Conservation (phyloP, 164 flowering plant species). For the Nymphaea colorata region DNA sequence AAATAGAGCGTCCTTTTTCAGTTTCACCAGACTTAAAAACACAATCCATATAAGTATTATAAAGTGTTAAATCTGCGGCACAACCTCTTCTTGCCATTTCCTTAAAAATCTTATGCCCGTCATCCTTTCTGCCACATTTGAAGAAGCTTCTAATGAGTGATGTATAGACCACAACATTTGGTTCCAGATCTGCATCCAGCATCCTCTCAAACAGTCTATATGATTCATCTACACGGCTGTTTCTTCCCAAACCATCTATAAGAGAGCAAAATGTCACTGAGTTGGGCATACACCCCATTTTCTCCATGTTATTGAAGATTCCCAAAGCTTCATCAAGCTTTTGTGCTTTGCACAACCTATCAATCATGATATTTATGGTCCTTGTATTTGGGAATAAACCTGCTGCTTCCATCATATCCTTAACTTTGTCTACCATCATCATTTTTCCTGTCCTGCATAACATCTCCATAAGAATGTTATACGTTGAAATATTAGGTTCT, state of each 20-base stretch:
- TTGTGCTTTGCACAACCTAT: constrained; percentile 60
- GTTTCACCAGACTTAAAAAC: constrained; percentile 82
- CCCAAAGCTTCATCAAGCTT: constrained; percentile 72
- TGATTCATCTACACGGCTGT: constrained; percentile 77
- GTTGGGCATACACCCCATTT: constrained; percentile 49
- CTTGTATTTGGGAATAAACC: constrained; percentile 79
- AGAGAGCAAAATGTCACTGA: constrained; percentile 72
- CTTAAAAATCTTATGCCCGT: constrained; percentile 86
- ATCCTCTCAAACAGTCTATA: constrained; percentile 67
- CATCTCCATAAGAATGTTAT: constrained; percentile 80
- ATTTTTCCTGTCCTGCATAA: constrained; percentile 59
- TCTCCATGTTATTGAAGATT: constrained; percentile 56
- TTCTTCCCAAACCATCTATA: constrained; percentile 76
- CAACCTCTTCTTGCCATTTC: constrained; percentile 64
- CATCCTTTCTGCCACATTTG: constrained; percentile 65
- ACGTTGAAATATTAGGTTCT: constrained; percentile 60
- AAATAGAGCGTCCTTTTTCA: constrained; percentile 67
- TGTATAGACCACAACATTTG: constrained; percentile 65
- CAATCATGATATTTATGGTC: constrained; percentile 85
- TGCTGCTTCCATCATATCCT: constrained; percentile 55
- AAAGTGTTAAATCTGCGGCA: constrained; percentile 60
- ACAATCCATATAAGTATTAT: constrained; percentile 94
- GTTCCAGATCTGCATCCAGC: constrained; percentile 48
- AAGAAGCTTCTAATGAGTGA: constrained; percentile 80
- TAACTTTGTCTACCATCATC: constrained; percentile 45